A percentile compares a stretch with the other conserved stretches of the same genome.
These are phyloP conservation scores for Podila minutissima DNA, from an alignment of 192 early-diverging fungal species.

Conservation along the genomic window DNA sequence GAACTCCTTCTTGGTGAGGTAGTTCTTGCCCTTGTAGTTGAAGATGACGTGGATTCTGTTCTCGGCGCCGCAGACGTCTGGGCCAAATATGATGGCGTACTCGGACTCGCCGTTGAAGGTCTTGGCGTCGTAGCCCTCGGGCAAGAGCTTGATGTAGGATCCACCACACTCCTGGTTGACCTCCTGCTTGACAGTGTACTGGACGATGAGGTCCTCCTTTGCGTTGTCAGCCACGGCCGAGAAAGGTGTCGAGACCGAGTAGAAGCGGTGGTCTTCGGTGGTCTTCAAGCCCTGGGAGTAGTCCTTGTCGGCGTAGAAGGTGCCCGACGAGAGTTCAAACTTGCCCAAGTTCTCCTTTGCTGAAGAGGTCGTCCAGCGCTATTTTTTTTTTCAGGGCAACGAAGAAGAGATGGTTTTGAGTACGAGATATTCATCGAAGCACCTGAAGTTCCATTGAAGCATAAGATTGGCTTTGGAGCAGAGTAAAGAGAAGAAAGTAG, in stretches of 20 bases:
- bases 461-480: not conserved
- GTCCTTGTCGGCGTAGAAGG: constrained; percentile 76
- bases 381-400: constrained; percentile 5
- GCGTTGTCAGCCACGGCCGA: constrained; percentile 79
- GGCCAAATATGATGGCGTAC: constrained; percentile 83
- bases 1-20: constrained; percentile 76
- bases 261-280: constrained; percentile 79
- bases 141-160: constrained; percentile 63
- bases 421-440: no score
- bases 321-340: constrained; percentile 74
- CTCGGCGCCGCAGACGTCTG: constrained; percentile 90
- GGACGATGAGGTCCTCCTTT: constrained; percentile 82
- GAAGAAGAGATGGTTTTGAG: not conserved
- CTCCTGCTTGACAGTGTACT: constrained; percentile 93
- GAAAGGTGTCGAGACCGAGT: constrained; percentile 78
- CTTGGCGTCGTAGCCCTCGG: constrained; percentile 72
- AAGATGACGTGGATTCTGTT: constrained; percentile 94
- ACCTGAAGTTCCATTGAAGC: not conserved
- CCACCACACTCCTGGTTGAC: constrained; percentile 90
- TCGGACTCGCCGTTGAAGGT: constrained; percentile 83
- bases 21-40: constrained; percentile 87
- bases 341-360: constrained; percentile 73
- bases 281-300: constrained; percentile 77
- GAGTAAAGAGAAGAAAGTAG: not conserved
- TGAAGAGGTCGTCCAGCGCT: constrained; percentile 74